A percentile compares a stretch with the other conserved stretches of the same genome.
Conservation (phyloP, 1,284 basidiomycete genomes). For the Cryptococcus neoformans region DNA sequence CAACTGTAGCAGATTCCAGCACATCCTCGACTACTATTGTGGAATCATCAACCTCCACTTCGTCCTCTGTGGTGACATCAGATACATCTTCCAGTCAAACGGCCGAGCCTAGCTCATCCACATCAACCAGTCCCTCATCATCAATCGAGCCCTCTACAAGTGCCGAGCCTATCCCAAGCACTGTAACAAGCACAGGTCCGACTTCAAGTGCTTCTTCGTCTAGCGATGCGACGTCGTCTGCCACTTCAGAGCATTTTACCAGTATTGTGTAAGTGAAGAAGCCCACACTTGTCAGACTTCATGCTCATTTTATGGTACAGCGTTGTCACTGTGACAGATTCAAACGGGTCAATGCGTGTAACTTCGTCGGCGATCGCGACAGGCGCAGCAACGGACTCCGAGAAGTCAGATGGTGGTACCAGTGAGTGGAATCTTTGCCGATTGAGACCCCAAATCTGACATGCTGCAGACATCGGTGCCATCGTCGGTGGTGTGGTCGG, state of each 20-base stretch:
- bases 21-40: too few species aligned
- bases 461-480: constrained; percentile 37
- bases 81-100: too few species aligned
- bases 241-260: not conserved
- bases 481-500: constrained; percentile 51
- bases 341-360: constrained; percentile 16
- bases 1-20: too few species aligned
- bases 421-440: constrained; percentile 10
- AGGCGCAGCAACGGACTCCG: not conserved
- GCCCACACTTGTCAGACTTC: not conserved
- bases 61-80: too few species aligned
- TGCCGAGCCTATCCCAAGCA: not conserved
- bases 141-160: constrained; percentile 11
- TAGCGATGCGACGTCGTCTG: constrained; percentile 1
- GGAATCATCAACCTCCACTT: too few species aligned
- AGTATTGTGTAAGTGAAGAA: constrained; percentile 14
- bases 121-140: constrained; percentile 1
- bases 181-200: not conserved
- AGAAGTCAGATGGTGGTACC: constrained; percentile 6
- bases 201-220: constrained; percentile 6
- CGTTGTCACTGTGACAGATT: constrained; percentile 18
- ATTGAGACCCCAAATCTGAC: not conserved
- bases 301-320: constrained; percentile 2
- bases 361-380: constrained; percentile 13
- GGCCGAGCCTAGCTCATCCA: too few species aligned